Evolutionary conservation across 73 alveolate genomes (phyloP).

Genomic region (Paramecium pentaurelia): DNA sequence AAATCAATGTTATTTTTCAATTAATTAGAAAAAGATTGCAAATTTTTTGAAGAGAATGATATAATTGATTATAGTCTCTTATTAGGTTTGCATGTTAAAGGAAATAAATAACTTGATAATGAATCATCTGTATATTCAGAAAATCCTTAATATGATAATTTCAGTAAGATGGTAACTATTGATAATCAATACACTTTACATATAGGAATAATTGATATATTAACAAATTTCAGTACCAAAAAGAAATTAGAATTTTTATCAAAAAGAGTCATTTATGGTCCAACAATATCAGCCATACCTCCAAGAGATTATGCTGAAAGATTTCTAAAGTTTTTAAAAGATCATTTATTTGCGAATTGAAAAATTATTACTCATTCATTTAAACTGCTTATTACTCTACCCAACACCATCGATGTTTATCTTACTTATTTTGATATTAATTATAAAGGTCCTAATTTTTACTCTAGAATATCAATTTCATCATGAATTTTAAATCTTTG

Average conservation of each 20-base stretch:
- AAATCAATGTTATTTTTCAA: conserved; percentile 68
- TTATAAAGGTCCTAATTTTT: neutral
- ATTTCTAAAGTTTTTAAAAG: conserved; percentile 23
- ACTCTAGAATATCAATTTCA: neutral
- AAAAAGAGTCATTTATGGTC: conserved; percentile 76
- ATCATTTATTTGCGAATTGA: conserved; percentile 12
- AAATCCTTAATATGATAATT: conserved; percentile 2
- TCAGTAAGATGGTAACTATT: neutral
- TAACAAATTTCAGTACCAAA: conserved; percentile 80
- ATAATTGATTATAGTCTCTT: conserved; percentile 89
- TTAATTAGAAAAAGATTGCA: conserved; percentile 81
- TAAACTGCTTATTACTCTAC: neutral
- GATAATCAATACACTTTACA: conserved; percentile 54
- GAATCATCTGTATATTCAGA: conserved; percentile 34
- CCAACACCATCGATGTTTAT: neutral
- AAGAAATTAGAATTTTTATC: conserved; percentile 88
- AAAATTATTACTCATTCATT: conserved; percentile 1
- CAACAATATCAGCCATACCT: conserved; percentile 54
- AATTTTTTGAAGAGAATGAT: conserved; percentile 79
- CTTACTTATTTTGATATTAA: neutral
- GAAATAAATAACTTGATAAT: conserved; percentile 53
- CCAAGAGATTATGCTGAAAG: conserved; percentile 56
- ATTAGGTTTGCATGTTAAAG: conserved; percentile 81
- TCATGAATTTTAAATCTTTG: neutral
- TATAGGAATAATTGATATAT: conserved; percentile 83